A percentile compares a stretch with the other conserved stretches of the same genome.
Evolutionary conservation across 2,329 filamentous ascomycete genomes (phyloP).

Genomic region (Beauveria pseudobassiana): DNA sequence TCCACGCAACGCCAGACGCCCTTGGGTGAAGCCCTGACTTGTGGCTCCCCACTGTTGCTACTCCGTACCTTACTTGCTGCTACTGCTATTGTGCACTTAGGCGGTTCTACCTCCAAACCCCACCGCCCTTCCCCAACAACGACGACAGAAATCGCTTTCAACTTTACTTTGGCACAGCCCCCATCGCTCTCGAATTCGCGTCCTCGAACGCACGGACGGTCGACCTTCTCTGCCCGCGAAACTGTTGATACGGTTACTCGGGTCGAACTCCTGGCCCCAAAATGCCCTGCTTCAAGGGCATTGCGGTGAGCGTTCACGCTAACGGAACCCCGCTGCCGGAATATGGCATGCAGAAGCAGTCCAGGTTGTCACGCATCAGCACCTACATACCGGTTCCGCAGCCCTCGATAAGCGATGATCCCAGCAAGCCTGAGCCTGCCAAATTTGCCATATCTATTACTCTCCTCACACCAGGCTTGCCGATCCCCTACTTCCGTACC

Average conservation of each 20-base stretch:
- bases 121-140: conserved; percentile 13
- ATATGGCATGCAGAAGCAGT: conserved; percentile 91
- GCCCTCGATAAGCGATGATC: conserved; percentile 56
- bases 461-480: conserved; percentile 76
- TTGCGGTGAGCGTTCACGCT: conserved; percentile 93
- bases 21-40: not conserved
- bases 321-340: conserved; percentile 76
- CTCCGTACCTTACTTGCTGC: not conserved
- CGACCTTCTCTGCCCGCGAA: not conserved
- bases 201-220: not conserved
- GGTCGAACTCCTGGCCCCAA: conserved; percentile 22
- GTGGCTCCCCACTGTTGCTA: not conserved
- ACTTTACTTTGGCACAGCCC: no score
- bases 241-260: not conserved
- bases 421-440: conserved; percentile 78
- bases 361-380: conserved; percentile 84
- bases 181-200: not conserved
- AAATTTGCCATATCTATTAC: conserved; percentile 98
- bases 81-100: not conserved
- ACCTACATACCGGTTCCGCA: conserved; percentile 95
- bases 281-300: conserved; percentile 97
- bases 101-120: not conserved
- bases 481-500: conserved; percentile 92
- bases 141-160: not conserved
- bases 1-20: not conserved